phyloP scores from a whole-genome alignment of 208 protist genomes.

The Trypanosoma brucei region DNA sequence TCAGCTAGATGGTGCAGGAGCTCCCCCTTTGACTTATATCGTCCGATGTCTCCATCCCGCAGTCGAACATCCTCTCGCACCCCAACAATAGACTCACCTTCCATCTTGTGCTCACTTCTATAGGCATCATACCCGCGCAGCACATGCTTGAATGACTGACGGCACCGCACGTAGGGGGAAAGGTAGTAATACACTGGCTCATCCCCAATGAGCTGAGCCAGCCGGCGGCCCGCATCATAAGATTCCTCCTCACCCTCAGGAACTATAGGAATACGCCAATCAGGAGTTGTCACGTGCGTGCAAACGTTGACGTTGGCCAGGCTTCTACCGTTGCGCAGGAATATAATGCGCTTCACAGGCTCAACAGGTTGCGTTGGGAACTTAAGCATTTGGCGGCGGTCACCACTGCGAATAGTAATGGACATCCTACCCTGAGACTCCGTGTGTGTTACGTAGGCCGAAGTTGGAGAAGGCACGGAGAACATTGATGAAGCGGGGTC shows the following conservation, averaged over 20 bases:
- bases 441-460: constrained; percentile 2
- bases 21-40: constrained; percentile 70
- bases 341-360: constrained; percentile 87
- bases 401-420: constrained; percentile 53
- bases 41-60: constrained; percentile 91
- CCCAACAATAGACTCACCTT: constrained; percentile 59
- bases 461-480: neutral
- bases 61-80: constrained; percentile 89
- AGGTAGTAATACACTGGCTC: constrained; percentile 88
- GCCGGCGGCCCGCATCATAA: constrained; percentile 45
- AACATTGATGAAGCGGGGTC: neutral
- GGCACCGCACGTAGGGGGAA: constrained; percentile 85
- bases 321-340: constrained; percentile 79
- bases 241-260: constrained; percentile 66
- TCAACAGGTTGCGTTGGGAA: constrained; percentile 34
- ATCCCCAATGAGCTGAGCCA: constrained; percentile 70
- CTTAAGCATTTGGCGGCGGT: constrained; percentile 8
- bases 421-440: constrained; percentile 33
- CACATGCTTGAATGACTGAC: constrained; percentile 69
- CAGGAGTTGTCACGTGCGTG: constrained; percentile 66
- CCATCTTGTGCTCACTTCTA: constrained; percentile 17
- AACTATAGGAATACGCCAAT: constrained; percentile 88
- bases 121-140: constrained; percentile 71
- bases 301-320: constrained; percentile 69
- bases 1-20: constrained; percentile 60